Percentiles rank a stretch among this genome's conserved stretches.
These are phyloP conservation scores for Fusarium sp. DNA, from an alignment of 2,329 filamentous ascomycete genomes.

Conservation along the genomic window DNA sequence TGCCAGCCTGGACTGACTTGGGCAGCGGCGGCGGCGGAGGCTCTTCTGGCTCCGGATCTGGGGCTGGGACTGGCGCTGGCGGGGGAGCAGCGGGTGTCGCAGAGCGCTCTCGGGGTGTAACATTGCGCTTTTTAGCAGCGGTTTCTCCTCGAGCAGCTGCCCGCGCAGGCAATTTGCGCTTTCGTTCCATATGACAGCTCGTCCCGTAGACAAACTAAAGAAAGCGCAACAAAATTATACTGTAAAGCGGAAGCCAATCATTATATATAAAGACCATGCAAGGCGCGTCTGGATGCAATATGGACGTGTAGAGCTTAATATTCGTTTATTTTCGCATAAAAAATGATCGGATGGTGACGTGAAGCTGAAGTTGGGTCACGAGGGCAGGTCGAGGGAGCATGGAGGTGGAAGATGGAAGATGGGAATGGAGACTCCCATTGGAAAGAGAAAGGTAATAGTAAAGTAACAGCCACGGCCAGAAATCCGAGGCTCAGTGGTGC, in stretches of 20 bases:
- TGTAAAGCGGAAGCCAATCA: constrained; percentile 42
- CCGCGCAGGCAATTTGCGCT: constrained; percentile 73
- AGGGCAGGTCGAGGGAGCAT: constrained; percentile 16
- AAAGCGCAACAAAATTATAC: constrained; percentile 37
- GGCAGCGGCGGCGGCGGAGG: constrained; percentile 64
- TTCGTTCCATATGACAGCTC: constrained; percentile 66
- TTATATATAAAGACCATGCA: constrained; percentile 51
- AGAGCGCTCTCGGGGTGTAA: constrained; percentile 66
- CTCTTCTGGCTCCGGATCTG: constrained; percentile 45
- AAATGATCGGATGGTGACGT: neutral
- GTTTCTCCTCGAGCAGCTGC: constrained; percentile 71
- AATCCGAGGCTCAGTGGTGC: constrained; percentile 38
- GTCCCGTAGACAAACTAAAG: constrained; percentile 25
- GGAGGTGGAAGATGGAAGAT: constrained; percentile 35
- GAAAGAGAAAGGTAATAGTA: constrained; percentile 33
- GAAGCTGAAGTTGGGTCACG: constrained; percentile 24
- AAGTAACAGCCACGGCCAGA: constrained; percentile 34
- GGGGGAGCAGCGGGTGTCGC: constrained; percentile 58
- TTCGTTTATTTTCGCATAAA: neutral
- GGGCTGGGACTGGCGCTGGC: constrained; percentile 45
- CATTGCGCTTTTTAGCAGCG: constrained; percentile 68
- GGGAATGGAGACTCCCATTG: constrained; percentile 33
- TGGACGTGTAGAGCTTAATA: constrained; percentile 24
- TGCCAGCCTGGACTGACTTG: constrained; percentile 70
- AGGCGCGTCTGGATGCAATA: constrained; percentile 39